phyloP scores from a whole-genome alignment of 1,139 yeast genomes.

The Magnusiomyces magnusii region DNA sequence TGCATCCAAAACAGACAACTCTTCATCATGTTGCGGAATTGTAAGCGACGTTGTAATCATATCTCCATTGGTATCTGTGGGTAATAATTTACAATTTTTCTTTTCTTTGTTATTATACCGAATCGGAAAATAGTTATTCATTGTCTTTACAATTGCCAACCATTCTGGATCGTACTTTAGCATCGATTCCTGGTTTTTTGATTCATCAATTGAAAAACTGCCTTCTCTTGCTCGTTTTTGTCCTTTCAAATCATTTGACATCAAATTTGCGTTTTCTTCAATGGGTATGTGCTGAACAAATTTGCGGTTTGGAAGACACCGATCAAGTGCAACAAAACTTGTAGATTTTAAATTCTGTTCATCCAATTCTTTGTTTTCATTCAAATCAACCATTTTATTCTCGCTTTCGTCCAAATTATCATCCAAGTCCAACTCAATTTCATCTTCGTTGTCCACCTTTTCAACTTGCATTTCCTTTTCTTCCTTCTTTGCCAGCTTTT shows the following conservation, averaged over 20 bases:
- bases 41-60: slow-evolving; percentile 18
- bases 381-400: neutral
- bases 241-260: neutral
- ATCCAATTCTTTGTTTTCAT: neutral
- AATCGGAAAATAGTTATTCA: slow-evolving; percentile 22
- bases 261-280: neutral
- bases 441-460: slow-evolving; percentile 18
- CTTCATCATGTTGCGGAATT: slow-evolving; percentile 10
- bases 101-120: neutral
- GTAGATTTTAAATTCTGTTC: neutral
- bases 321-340: slow-evolving; percentile 72
- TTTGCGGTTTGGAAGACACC: slow-evolving; percentile 58
- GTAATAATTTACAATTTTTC: slow-evolving; percentile 9
- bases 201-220: neutral
- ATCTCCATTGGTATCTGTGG: slow-evolving; percentile 17
- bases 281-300: slow-evolving; percentile 39
- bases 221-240: neutral
- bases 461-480: slow-evolving; percentile 36
- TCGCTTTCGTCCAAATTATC: neutral
- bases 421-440: slow-evolving; percentile 20
- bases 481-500: slow-evolving; percentile 35
- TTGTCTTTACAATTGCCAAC: slow-evolving; percentile 33
- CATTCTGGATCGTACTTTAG: slow-evolving; percentile 35
- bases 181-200: neutral
- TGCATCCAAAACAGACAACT: neutral